Evolutionary conservation across 2,329 filamentous ascomycete genomes (phyloP), one percentile per base, ranked within the genome.

Genomic region (Massarina eburnea): DNA sequence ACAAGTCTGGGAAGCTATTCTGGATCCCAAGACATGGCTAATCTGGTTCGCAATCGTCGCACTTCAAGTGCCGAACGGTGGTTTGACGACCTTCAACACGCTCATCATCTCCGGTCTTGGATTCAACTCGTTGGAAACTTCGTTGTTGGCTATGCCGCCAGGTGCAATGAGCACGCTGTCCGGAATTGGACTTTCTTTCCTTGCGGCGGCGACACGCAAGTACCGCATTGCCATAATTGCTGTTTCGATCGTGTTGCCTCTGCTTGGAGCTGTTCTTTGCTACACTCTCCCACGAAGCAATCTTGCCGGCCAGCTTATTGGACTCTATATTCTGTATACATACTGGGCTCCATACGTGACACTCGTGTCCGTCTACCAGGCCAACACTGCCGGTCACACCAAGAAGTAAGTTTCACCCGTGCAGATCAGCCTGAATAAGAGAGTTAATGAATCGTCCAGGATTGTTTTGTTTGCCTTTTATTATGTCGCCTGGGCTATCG

Each of bases 401-500:
- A 43, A 43, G n/a, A 68, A 39, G 60, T 70, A 6, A 64, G 63
- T 0, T 58, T 58, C 37, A 68, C 66, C 36, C 15, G 41, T 43
- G 7, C 32, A 27, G 12, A 22, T 37, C 22, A 29, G 32, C 40
- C 10, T n/a, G n/a, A n/a, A n/a, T n/a, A n/a, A n/a, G n/a, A n/a
- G n/a, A n/a, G n/a, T 29, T 8, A 29, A 8, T 29, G 8, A 29
- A 29, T 8, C 14, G 26, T 14, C 8, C 8, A 30, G 27, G 8
- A 30, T 30, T 15, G 27, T 30, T 15, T 15, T 30, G 21, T 35
- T 30, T 39, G 67, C 67, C 33, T 56, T 61, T 2, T 63, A 69
- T n/a, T 67, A 63, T 34, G 49, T 71, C 12, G 75, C 73, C 0
- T 80, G 68, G 39, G 69, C 62, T 44, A 35, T 65, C 0, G 61